A percentile compares a stretch with the other conserved stretches of the same genome.
Conservation (phyloP, 2,329 filamentous ascomycete genomes). For the Saccharata proteae region DNA sequence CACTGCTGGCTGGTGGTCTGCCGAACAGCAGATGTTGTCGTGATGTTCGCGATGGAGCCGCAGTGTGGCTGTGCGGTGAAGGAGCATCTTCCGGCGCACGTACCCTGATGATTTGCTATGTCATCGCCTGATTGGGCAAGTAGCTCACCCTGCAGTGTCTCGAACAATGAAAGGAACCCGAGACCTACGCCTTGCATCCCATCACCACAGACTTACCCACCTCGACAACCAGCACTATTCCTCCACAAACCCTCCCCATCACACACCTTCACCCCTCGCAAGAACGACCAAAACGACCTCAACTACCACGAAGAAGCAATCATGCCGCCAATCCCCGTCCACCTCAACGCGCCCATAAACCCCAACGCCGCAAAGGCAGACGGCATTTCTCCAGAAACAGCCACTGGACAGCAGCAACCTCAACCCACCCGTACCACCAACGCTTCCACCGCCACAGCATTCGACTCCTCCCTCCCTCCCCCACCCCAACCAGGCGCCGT, state of each 20-base stretch:
- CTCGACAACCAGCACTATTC: no score
- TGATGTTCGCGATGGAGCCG: no score
- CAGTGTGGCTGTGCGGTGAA: no score
- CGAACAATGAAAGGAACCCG: slow-evolving; percentile 3
- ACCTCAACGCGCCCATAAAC: slow-evolving; percentile 34
- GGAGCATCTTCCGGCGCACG: no score
- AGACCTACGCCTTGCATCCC: neutral
- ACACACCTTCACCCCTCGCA: neutral
- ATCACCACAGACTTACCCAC: neutral
- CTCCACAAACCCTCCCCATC: neutral
- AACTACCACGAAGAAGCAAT: slow-evolving; percentile 10
- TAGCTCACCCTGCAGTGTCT: slow-evolving; percentile 2
- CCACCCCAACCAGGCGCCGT: slow-evolving; percentile 22
- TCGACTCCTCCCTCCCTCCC: slow-evolving; percentile 15
- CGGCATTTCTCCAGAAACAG: slow-evolving; percentile 18
- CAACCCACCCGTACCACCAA: slow-evolving; percentile 25
- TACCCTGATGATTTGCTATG: no score
- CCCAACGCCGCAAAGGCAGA: slow-evolving; percentile 15
- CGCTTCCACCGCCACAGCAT: slow-evolving; percentile 17
- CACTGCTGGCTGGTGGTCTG: no score
- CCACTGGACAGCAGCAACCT: slow-evolving; percentile 11
- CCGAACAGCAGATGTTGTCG: no score
- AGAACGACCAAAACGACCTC: no score
- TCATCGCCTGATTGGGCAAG: slow-evolving; percentile 6
- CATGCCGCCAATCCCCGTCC: slow-evolving; percentile 36